These are phyloP conservation scores for Backusella parvicylindrica DNA, from an alignment of 192 early-diverging fungal genomes.

Conservation along the genomic window DNA sequence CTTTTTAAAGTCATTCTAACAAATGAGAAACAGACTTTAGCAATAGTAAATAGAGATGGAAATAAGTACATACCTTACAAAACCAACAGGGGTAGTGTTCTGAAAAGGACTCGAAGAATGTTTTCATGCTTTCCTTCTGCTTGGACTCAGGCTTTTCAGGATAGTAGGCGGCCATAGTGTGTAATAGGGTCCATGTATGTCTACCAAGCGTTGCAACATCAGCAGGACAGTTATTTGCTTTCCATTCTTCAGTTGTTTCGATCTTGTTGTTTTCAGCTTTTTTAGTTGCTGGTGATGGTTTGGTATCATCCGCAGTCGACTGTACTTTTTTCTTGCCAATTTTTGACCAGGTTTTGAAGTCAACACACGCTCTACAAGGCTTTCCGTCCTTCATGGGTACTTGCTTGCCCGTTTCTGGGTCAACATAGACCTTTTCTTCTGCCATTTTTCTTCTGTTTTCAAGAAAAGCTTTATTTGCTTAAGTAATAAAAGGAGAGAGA, in stretches of 20 bases:
- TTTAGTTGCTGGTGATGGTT: constrained; percentile 17
- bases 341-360: constrained; percentile 69
- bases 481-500: neutral
- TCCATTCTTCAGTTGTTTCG: constrained; percentile 13
- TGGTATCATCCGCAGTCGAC: neutral
- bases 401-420: constrained; percentile 34
- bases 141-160: constrained; percentile 65
- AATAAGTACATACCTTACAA: constrained; percentile 54
- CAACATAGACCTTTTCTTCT: constrained; percentile 17
- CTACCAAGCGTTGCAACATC: constrained; percentile 80
- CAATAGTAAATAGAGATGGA: neutral
- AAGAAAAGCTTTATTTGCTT: neutral
- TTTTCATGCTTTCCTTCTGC: constrained; percentile 74
- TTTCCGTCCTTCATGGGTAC: constrained; percentile 54
- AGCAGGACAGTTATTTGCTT: constrained; percentile 66
- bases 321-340: constrained; percentile 42
- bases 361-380: constrained; percentile 77
- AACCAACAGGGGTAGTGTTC: constrained; percentile 89
- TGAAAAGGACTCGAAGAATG: constrained; percentile 70
- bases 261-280: constrained; percentile 9
- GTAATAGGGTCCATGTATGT: constrained; percentile 93
- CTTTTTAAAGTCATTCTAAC: constrained; percentile 65
- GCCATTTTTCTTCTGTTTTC: neutral
- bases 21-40: neutral
- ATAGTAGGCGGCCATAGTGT: constrained; percentile 97